Evolutionary conservation across 768 basidiomycete species (phyloP).

Genomic region (Myochromella boudieri): DNA sequence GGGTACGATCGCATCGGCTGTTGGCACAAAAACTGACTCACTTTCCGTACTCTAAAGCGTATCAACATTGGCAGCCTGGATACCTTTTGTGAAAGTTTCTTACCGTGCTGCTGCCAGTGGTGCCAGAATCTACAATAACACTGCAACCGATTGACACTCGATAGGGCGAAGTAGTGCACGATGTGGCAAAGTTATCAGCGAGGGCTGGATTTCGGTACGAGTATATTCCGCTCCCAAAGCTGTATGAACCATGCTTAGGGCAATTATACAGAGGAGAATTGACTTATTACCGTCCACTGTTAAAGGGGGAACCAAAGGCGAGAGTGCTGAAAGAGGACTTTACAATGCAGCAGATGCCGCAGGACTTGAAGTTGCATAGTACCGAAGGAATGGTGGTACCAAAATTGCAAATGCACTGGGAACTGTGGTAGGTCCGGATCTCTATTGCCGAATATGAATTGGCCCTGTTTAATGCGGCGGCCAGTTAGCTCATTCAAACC

Average conservation of each 20-base stretch:
- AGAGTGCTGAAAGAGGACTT: conserved; percentile 57
- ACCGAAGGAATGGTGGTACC: conserved; percentile 52
- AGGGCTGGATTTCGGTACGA: conserved; percentile 58
- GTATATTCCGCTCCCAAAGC: conserved; percentile 64
- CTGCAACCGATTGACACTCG: conserved; percentile 66
- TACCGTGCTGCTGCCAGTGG: conserved; percentile 19
- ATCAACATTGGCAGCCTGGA: conserved; percentile 8
- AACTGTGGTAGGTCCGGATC: conserved; percentile 60
- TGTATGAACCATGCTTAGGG: conserved; percentile 23
- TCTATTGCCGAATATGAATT: conserved; percentile 39
- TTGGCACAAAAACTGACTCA: conserved; percentile 52
- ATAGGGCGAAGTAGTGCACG: conserved; percentile 65
- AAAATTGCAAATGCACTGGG: conserved; percentile 69
- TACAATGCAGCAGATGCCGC: conserved; percentile 61
- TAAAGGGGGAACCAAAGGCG: conserved; percentile 53
- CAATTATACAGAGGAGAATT: neutral
- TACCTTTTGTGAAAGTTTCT: neutral
- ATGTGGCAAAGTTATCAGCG: conserved; percentile 63
- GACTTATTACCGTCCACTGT: conserved; percentile 51
- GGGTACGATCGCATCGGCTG: conserved; percentile 56
- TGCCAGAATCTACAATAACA: conserved; percentile 40
- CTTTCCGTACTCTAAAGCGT: conserved; percentile 41
- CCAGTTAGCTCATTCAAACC: neutral
- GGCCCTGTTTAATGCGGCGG: conserved; percentile 23
- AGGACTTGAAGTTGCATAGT: conserved; percentile 60